Base-by-base conservation (phyloP, 495 filamentous ascomycete species). In the Lasiosphaeria ovina region DNA sequence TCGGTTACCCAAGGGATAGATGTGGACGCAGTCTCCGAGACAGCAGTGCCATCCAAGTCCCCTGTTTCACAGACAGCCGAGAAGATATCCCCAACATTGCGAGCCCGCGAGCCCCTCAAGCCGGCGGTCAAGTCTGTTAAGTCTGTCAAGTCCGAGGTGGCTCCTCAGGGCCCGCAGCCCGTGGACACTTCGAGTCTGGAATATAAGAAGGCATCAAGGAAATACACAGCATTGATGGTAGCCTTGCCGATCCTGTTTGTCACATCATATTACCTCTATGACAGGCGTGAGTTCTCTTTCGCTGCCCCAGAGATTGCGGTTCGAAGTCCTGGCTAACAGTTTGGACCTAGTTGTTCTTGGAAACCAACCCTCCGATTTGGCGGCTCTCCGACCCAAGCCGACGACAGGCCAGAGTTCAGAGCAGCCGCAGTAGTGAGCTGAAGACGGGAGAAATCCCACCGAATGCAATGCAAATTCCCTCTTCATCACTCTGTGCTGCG, bases 241-340 rank as follows among this genome's bases (percentile, higher is more conserved):
- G 75, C 73, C 14, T 58, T 80, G 63, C 78, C 78, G 0, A 72
- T 81, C 36, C 57, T 80, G 0, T 51, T 79, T 3, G 77, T 81
- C 9, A 79, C 77, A 16, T 78, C 77, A 3, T 80, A 74, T 57
- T 72, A 62, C 44, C 60, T 81, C 9, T 81, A 69, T 58, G 66
- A 79, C 17, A 64, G 77, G 55, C 69, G 77, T 67, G 59, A 70
- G 74, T 70, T 42, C n/a, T 32, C 50, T 34, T 35, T 6, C 14
- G 11, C 3, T 54, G 10, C n/a, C 56, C 35, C 24, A 24, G 24
- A 24, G 24, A 24, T 24, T 48, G 35, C 54, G 4, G 42, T 36
- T 40, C 32, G 11, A 34, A n/a, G n/a, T 55, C 32, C 14, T 32
- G n/a, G 24, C n/a, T 55, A 47, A 54, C 51, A 51, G 12, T 40